Evolutionary conservation across 202 grass and related monocot species (phyloP), one percentile per base, ranked within the genome.

Genomic region (Sporobolus alterniflorus): DNA sequence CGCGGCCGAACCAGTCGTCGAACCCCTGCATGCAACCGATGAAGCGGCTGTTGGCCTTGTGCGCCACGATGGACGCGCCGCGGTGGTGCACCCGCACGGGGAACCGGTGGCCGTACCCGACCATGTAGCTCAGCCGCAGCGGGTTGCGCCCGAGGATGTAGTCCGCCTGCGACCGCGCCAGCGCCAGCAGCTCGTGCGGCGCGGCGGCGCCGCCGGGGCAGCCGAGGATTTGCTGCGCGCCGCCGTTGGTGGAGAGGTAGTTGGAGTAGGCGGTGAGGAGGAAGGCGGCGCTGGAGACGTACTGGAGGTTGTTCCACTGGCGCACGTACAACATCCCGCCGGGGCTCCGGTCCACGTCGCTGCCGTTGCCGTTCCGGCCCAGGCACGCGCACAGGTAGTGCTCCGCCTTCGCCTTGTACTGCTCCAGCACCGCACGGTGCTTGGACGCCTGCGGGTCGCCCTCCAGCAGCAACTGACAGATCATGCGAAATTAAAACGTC

Each of bases 1-100:
- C 40, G 0, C 82, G 75, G 7, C 76, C 75, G 28, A 90, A 97
- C 94, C 94, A 97, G 86, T 94, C 56, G 83, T 97, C 94, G 52
- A 93, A 97, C 21, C 94, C 94, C 85, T 97, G 94, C 67, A 93
- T 90, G 91, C 94, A 97, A 0, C 94, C 94, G 36, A 97, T 92
- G 76, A 97, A 97, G 3, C 89, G 84, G 76, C 77, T 88, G 91
- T 91, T 86, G 71, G 84, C 87, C 87, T 97, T 97, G 76, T 97
- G 77, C 2, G 94, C 88, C 14, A 97, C 94, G 66, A 94, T 90
- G n/a, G 94, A 97, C 17, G 94, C 87, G 29, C 79, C 91, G 48
- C 91, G 86, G 64, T 97, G 94, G 82, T 97, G 94, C 74, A 97
- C 94, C 9, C 76, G 83, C 14, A 73, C 78, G 0, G 94, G 89